phyloP scores from a whole-genome alignment of 2,329 filamentous ascomycete genomes.

The Exophiala mesophila region DNA sequence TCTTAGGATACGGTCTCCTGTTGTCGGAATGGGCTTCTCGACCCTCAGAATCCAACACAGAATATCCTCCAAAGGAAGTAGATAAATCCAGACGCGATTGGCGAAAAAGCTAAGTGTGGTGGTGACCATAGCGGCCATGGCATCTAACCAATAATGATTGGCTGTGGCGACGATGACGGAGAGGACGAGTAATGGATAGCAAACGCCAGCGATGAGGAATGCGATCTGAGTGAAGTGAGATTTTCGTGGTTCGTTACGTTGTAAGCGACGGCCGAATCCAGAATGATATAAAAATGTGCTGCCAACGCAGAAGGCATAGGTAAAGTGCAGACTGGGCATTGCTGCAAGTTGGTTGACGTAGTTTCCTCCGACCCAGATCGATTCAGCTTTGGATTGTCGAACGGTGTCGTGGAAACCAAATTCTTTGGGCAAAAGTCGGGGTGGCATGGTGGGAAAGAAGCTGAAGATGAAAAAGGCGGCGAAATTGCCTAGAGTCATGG shows the following conservation, averaged over 20 bases:
- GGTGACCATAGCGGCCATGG: constrained; percentile 46
- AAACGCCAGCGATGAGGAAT: constrained; percentile 45
- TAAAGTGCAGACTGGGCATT: constrained; percentile 55
- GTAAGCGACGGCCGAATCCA: constrained; percentile 43
- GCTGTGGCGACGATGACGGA: constrained; percentile 53
- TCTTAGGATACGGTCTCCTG: constrained; percentile 41
- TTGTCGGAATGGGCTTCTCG: constrained; percentile 51
- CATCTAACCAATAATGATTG: constrained; percentile 57
- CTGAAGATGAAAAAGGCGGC: constrained; percentile 58
- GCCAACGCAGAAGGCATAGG: constrained; percentile 53
- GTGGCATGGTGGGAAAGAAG: constrained; percentile 62
- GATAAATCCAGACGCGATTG: constrained; percentile 48
- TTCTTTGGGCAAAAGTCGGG: constrained; percentile 54
- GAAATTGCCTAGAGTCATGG: constrained; percentile 59
- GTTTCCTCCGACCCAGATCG: constrained; percentile 52
- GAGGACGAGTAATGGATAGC: constrained; percentile 48
- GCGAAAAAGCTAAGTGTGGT: constrained; percentile 44
- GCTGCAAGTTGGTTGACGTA: constrained; percentile 56
- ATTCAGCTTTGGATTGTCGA: constrained; percentile 50
- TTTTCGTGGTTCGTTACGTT: constrained; percentile 39
- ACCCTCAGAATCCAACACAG: constrained; percentile 46
- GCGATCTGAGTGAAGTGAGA: constrained; percentile 26
- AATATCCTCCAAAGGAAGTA: constrained; percentile 49
- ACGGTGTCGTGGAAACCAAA: constrained; percentile 61
- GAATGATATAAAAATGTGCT: constrained; percentile 51